These are phyloP conservation scores for Macrophomina pseudophaseolina DNA, from an alignment of 2,329 filamentous ascomycete species.

Conservation along the genomic window DNA sequence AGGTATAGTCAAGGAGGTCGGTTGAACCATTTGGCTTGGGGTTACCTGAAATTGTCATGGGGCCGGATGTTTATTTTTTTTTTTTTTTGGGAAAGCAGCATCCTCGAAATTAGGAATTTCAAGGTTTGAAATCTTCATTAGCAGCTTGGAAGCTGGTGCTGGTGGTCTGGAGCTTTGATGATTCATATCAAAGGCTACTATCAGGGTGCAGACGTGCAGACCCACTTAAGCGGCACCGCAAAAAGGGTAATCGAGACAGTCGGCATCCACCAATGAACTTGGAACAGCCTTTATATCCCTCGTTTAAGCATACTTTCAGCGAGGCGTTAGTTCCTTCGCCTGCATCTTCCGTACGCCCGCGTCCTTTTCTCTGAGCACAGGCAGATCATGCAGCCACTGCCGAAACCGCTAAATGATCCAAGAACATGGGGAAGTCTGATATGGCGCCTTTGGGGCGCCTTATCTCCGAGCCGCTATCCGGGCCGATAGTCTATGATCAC, in stretches of 20 bases:
- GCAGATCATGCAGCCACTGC: neutral
- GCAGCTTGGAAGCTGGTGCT: neutral
- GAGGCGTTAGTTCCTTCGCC: neutral
- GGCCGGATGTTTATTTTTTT: no score
- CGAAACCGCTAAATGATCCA: neutral
- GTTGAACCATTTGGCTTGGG: no score
- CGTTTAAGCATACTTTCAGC: no score
- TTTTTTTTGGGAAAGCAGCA: neutral
- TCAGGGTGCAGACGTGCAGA: no score
- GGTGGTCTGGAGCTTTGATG: neutral
- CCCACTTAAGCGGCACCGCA: slow-evolving; percentile 1
- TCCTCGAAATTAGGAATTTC: no score
- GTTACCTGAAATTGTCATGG: no score
- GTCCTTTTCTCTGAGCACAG: no score
- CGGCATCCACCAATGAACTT: neutral
- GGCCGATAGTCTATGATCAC: neutral
- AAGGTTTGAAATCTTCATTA: neutral
- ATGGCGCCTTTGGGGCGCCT: neutral
- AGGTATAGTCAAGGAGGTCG: no score
- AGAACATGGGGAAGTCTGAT: neutral
- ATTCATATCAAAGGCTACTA: neutral
- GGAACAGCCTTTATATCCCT: no score
- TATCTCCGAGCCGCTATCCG: neutral
- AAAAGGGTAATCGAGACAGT: neutral
- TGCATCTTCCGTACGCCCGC: slow-evolving; percentile 3